These are phyloP conservation scores for Pichia heedii DNA, from an alignment of 805 yeast species.

Conservation along the genomic window DNA sequence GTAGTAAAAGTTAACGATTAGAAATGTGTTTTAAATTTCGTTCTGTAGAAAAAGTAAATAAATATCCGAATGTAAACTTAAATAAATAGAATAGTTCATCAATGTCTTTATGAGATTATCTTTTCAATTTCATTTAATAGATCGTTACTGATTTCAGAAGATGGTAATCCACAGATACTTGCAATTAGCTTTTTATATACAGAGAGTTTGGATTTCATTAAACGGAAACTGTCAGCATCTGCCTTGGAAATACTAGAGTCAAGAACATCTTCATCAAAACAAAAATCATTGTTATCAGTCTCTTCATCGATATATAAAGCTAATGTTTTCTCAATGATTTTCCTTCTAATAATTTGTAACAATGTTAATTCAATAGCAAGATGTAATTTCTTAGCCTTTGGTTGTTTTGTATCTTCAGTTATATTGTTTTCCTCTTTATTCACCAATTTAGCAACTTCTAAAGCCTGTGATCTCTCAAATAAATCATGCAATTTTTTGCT, in stretches of 20 bases:
- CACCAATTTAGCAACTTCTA: constrained; percentile 48
- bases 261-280: constrained; percentile 8
- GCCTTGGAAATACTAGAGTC: not conserved
- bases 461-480: constrained; percentile 55
- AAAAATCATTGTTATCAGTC: constrained; percentile 7
- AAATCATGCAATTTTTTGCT: constrained; percentile 28
- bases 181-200: constrained; percentile 63
- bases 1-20: not conserved
- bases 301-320: constrained; percentile 2
- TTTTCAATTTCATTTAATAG: constrained; percentile 70
- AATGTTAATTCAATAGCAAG: constrained; percentile 30
- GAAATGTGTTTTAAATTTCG: no score
- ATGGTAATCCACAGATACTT: constrained; percentile 63
- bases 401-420: constrained; percentile 1
- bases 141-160: constrained; percentile 70
- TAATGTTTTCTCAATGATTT: constrained; percentile 5
- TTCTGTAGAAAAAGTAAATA: no score
- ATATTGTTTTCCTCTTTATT: constrained; percentile 37
- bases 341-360: constrained; percentile 34
- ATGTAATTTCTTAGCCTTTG: constrained; percentile 9
- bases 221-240: constrained; percentile 3
- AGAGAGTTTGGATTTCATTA: constrained; percentile 35
- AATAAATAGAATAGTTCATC: not conserved
- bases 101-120: constrained; percentile 4
- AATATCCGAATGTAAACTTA: not conserved